These are phyloP conservation scores for Steccherinum ochraceum DNA, from an alignment of 768 basidiomycete genomes.

Conservation along the genomic window DNA sequence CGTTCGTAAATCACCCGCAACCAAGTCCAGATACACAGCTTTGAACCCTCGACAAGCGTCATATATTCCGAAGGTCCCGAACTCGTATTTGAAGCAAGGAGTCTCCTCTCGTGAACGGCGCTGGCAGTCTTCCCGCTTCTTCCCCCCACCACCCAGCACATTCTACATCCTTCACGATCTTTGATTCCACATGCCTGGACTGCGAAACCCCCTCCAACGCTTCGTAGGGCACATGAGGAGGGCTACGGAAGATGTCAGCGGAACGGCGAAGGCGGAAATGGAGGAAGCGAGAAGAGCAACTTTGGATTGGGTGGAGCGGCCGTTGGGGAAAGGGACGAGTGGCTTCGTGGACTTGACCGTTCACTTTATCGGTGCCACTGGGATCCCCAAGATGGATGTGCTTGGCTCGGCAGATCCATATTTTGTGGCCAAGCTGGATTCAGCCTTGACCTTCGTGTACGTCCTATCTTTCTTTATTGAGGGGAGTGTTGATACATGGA, in stretches of 20 bases:
- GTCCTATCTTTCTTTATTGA: conserved; percentile 22
- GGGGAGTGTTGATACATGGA: too few relatives aligned
- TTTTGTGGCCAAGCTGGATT: conserved; percentile 62
- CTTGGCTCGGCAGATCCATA: conserved; percentile 62
- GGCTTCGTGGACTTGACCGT: conserved; percentile 50
- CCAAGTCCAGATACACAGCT: too few relatives aligned
- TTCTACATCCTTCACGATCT: too few relatives aligned
- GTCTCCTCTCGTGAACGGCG: too few relatives aligned
- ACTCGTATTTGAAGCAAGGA: too few relatives aligned
- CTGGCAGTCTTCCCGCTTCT: too few relatives aligned
- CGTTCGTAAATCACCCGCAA: too few relatives aligned
- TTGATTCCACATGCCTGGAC: conserved; percentile 7
- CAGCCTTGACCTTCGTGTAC: conserved; percentile 57
- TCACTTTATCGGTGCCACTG: conserved; percentile 68
- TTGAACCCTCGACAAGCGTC: too few relatives aligned
- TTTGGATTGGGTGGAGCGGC: background rate
- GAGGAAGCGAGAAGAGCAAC: background rate
- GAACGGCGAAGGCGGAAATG: conserved; percentile 3
- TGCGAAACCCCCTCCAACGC: conserved; percentile 8
- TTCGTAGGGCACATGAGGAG: background rate
- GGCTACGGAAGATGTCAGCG: background rate
- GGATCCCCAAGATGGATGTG: conserved; percentile 66
- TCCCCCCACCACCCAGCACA: too few relatives aligned
- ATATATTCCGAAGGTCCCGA: too few relatives aligned
- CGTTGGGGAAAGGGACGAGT: background rate